Conservation (phyloP, 306 rosid species). For the Cucumis melo region DNA sequence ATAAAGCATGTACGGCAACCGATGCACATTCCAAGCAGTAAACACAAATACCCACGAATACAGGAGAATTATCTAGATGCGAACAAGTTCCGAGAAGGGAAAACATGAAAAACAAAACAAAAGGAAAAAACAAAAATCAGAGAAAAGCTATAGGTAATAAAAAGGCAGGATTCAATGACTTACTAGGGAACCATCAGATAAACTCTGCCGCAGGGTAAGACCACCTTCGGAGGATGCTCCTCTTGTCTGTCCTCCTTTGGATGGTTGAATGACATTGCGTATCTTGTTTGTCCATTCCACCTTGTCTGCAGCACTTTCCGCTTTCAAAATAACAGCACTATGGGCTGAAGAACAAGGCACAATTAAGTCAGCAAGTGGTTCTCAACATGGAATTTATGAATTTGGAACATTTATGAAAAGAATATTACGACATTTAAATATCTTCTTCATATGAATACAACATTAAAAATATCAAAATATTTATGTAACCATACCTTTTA, state of each 20-base stretch:
- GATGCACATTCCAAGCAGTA: not conserved
- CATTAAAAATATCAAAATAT: not conserved
- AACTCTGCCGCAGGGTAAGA: constrained; percentile 56
- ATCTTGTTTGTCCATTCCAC: constrained; percentile 80
- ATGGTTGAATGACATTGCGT: constrained; percentile 61
- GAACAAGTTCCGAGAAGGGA: not conserved
- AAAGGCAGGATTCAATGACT: constrained; percentile 8
- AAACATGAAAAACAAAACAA: not conserved
- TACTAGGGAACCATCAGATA: constrained; percentile 93
- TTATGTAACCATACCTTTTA: constrained; percentile 41
- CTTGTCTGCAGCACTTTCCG: constrained; percentile 73
- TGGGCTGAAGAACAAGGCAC: constrained; percentile 50
- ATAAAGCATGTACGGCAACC: not conserved
- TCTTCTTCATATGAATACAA: not conserved
- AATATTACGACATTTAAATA: not conserved
- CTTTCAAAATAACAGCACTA: constrained; percentile 70
- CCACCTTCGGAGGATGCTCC: constrained; percentile 58
- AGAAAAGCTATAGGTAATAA: not conserved
- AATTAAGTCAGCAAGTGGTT: not conserved
- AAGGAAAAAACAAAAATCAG: not conserved
- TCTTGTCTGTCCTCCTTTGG: constrained; percentile 52
- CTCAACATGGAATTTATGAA: not conserved
- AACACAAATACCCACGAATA: not conserved
- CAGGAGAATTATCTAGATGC: not conserved
- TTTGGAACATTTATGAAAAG: not conserved